These are phyloP conservation scores for Dothistroma pini DNA, from an alignment of 2,329 filamentous ascomycete genomes.

Conservation along the genomic window DNA sequence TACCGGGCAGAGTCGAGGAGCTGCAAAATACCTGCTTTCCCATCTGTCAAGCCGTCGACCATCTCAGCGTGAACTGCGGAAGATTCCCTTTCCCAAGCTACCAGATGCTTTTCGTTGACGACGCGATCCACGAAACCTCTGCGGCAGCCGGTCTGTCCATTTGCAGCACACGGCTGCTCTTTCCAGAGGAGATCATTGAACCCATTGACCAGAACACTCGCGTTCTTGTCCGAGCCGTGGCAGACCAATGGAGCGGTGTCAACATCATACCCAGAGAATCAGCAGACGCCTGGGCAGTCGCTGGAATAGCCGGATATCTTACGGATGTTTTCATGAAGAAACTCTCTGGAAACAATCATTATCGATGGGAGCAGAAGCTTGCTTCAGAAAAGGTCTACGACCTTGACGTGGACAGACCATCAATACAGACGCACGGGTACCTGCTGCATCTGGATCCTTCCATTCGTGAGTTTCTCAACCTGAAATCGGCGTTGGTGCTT, in stretches of 20 bases:
- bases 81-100: slow-evolving; percentile 90
- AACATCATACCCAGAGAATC: slow-evolving; percentile 81
- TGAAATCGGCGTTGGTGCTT: slow-evolving; percentile 87
- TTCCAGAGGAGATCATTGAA: slow-evolving; percentile 80
- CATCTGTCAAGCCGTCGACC: slow-evolving; percentile 83
- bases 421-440: slow-evolving; percentile 74
- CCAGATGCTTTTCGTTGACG: slow-evolving; percentile 92
- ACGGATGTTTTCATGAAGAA: slow-evolving; percentile 88
- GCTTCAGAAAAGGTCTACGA: slow-evolving; percentile 79
- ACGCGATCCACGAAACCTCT: slow-evolving; percentile 70
- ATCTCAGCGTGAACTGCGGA: slow-evolving; percentile 82
- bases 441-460: slow-evolving; percentile 74
- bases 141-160: slow-evolving; percentile 80
- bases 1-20: slow-evolving; percentile 77
- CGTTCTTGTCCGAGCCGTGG: slow-evolving; percentile 75
- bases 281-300: slow-evolving; percentile 80
- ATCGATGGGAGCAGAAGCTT: slow-evolving; percentile 82
- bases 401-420: slow-evolving; percentile 75
- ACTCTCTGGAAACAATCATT: slow-evolving; percentile 91
- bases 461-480: slow-evolving; percentile 83
- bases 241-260: slow-evolving; percentile 91
- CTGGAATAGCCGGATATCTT: slow-evolving; percentile 92
- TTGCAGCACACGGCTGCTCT: slow-evolving; percentile 81
- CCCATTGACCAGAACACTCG: slow-evolving; percentile 77
- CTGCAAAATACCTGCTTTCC: slow-evolving; percentile 83